Percentiles rank a stretch among this genome's conserved stretches.
phyloP scores from a whole-genome alignment of 78 protist genomes.

The Cavenderia fasciculata region DNA sequence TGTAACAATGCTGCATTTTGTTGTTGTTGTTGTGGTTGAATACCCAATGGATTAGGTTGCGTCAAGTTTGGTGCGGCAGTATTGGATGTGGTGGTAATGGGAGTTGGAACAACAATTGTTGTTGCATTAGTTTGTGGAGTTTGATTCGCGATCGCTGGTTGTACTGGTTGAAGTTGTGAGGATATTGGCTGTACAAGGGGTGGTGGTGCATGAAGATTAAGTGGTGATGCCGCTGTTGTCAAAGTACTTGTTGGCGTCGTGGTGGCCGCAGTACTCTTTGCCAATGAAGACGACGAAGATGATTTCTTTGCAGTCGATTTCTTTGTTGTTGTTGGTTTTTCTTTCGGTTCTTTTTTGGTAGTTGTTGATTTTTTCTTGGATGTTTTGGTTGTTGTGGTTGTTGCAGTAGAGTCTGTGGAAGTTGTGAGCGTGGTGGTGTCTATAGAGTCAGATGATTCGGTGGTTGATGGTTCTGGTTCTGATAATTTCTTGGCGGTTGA shows the following conservation, averaged over 20 bases:
- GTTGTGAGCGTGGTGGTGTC: not conserved
- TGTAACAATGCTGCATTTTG: not conserved
- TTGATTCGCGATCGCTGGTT: not conserved
- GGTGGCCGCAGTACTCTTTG: no score
- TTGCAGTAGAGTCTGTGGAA: not conserved
- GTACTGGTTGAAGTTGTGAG: not conserved
- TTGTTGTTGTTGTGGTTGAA: not conserved
- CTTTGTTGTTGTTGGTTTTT: not conserved
- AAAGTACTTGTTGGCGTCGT: not conserved
- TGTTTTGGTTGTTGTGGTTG: conserved; percentile 6
- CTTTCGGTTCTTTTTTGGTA: not conserved
- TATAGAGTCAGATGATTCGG: not conserved
- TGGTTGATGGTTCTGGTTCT: not conserved
- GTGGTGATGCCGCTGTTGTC: not conserved
- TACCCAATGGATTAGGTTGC: not conserved
- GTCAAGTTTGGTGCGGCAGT: not conserved
- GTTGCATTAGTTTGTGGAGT: not conserved
- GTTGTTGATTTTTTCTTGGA: not conserved
- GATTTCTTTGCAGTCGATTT: no score
- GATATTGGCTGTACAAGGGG: no score
- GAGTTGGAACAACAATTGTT: not conserved
- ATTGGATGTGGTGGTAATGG: not conserved
- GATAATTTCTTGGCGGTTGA: not conserved
- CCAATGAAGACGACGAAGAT: no score
- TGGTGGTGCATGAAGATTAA: not conserved